These are phyloP conservation scores for Diaporthe ilicicola DNA, from an alignment of 2,329 filamentous ascomycete genomes.

Conservation along the genomic window DNA sequence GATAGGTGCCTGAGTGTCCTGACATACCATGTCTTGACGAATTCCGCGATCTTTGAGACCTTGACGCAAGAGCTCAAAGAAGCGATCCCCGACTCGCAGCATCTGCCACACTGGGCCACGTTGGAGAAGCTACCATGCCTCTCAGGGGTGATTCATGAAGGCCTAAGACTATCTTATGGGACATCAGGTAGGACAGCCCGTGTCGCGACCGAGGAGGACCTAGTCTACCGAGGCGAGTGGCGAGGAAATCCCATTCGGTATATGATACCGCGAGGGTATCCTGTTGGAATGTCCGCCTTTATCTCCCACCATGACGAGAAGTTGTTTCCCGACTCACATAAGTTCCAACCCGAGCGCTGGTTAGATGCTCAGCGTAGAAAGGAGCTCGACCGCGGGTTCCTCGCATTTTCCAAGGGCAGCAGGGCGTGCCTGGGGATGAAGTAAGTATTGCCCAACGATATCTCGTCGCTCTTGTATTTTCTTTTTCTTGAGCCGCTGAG, in stretches of 20 bases:
- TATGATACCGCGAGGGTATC: constrained; percentile 36
- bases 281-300: constrained; percentile 35
- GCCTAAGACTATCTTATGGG: constrained; percentile 37
- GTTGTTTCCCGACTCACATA: constrained; percentile 35
- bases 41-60: not conserved
- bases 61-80: constrained; percentile 8
- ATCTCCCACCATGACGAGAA: constrained; percentile 37
- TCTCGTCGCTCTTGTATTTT: not conserved
- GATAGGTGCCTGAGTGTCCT: not conserved
- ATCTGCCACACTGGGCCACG: constrained; percentile 34
- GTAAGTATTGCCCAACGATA: constrained; percentile 34
- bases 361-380: constrained; percentile 28
- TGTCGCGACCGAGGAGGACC: constrained; percentile 24
- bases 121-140: constrained; percentile 39
- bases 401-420: constrained; percentile 38
- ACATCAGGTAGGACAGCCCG: constrained; percentile 32
- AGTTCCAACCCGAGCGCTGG: constrained; percentile 39
- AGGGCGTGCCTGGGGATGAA: constrained; percentile 39
- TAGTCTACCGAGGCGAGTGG: constrained; percentile 10
- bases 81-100: constrained; percentile 25
- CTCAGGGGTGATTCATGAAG: constrained; percentile 35
- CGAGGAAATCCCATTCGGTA: constrained; percentile 21
- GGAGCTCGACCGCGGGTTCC: constrained; percentile 33
- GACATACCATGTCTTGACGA: constrained; percentile 11
- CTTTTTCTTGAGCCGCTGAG: not conserved